Base-by-base conservation (phyloP, 805 yeast genomes). In the Candida easanensis region DNA sequence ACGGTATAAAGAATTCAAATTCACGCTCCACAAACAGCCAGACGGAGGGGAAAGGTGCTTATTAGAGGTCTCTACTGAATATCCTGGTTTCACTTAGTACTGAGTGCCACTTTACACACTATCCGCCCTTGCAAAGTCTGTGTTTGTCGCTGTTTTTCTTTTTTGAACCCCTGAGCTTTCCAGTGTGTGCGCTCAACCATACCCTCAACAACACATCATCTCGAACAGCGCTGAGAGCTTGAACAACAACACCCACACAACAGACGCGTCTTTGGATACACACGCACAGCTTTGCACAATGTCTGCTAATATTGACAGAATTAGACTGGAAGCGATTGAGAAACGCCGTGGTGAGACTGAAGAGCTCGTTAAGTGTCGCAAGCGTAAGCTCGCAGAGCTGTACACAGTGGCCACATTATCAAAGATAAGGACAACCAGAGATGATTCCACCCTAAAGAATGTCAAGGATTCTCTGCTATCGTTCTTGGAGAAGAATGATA, bases 381-480 rank as follows among this genome's bases (percentile, higher is more conserved):
- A 79, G 52, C 65, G 81, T 21, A 79, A 78, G 54, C 65, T 83
- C 19, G 71, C 83, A 2, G 85, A 82, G 58, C 63, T 83, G 15
- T 82, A 78, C 56, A 76, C 80, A 49, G 73, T 82, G 13, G 69
- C 85, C 10, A 61, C 77, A 46, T 61, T 77, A 39, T 77, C 81
- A 16, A 65, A 69, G 44, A 57, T 75, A 42, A 44, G 68, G 36
- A 54, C 61, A 5, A 51, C 79, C 67, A 37, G 65, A 57, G 50
- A 70, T 71, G 45, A 68, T 55, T 46, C 68, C 53, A 38, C 69
- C 54, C 66, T 48, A 41, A 58, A 58, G 44, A 68, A 52, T 49
- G 66, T 62, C 20, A 73, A 68, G 49, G 70, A 63, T 53, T 70
- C 60, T 36, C 62, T 67, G 42, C 64, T 56, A 62, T 64, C 63